Conservation (phyloP, 2,329 filamentous ascomycete species). For the Exophiala bonariae region DNA sequence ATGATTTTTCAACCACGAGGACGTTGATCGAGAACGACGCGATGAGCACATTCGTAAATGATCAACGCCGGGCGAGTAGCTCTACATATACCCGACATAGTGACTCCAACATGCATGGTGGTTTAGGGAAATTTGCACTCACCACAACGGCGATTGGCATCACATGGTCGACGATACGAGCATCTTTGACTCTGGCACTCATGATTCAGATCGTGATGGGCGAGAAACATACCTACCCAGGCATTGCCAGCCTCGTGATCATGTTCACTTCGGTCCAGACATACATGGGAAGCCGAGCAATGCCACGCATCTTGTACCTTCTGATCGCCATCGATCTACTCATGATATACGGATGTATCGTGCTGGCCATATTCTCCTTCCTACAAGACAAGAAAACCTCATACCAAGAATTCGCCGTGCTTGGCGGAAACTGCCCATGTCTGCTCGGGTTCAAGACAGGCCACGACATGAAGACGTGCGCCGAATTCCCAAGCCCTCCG, state of each 20-base stretch:
- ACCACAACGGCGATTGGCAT: conserved; percentile 9
- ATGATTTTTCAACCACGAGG: not conserved
- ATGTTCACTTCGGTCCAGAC: conserved; percentile 17
- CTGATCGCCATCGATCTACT: conserved; percentile 13
- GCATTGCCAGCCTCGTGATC: conserved; percentile 14
- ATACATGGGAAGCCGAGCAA: conserved; percentile 15
- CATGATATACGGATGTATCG: conserved; percentile 9
- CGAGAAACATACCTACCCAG: conserved; percentile 14
- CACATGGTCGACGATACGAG: conserved; percentile 13
- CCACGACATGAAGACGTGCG: conserved; percentile 8
- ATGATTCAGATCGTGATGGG: conserved; percentile 11
- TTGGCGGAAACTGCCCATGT: conserved; percentile 11
- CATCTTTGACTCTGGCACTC: conserved; percentile 2
- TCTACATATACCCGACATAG: not conserved
- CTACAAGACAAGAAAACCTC: conserved; percentile 10
- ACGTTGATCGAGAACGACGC: conserved; percentile 1
- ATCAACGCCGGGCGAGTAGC: not conserved
- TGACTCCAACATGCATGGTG: conserved; percentile 7
- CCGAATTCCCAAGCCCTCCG: not conserved
- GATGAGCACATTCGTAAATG: not conserved
- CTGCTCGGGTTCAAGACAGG: conserved; percentile 13
- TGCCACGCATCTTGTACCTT: conserved; percentile 16
- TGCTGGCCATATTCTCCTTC: conserved; percentile 11
- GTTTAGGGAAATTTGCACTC: conserved; percentile 8
- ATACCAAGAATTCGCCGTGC: conserved; percentile 12